Percentiles rank a stretch among this genome's conserved stretches.
Conservation (phyloP, 179 eudicot genomes). For the Dionaea muscipula region DNA sequence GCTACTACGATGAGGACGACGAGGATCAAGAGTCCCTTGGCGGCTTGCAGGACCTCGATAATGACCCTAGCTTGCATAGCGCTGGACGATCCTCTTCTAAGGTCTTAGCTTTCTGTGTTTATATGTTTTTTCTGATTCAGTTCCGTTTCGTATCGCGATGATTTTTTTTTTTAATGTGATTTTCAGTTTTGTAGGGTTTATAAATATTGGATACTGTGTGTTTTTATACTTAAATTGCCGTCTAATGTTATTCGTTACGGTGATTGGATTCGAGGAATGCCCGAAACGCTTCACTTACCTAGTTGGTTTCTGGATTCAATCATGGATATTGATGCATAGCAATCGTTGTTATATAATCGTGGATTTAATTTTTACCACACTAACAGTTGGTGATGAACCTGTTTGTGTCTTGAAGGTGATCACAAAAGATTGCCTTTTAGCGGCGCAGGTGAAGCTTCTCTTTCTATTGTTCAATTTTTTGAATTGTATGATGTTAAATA, state of each 20-base stretch:
- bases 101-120: constrained; percentile 12
- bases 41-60: constrained; percentile 16
- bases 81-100: constrained; percentile 15
- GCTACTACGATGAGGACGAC: constrained; percentile 12
- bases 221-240: too few relatives aligned
- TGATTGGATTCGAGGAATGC: too few relatives aligned
- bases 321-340: not conserved
- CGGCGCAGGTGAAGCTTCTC: constrained; percentile 41
- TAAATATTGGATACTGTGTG: too few relatives aligned
- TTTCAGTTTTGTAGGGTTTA: not conserved
- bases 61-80: constrained; percentile 1
- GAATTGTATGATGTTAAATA: not conserved
- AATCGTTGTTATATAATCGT: not conserved
- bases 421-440: constrained; percentile 46
- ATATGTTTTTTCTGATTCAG: not conserved
- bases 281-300: too few relatives aligned
- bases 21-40: constrained; percentile 16
- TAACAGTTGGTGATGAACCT: not conserved
- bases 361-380: not conserved
- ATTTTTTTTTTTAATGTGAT: not conserved
- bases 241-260: too few relatives aligned
- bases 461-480: not conserved
- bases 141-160: too few relatives aligned
- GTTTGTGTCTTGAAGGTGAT: constrained; percentile 39
- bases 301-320: too few relatives aligned